Evolutionary conservation across 2,329 filamentous ascomycete genomes (phyloP).

Genomic region (Escovopsis weberi): DNA sequence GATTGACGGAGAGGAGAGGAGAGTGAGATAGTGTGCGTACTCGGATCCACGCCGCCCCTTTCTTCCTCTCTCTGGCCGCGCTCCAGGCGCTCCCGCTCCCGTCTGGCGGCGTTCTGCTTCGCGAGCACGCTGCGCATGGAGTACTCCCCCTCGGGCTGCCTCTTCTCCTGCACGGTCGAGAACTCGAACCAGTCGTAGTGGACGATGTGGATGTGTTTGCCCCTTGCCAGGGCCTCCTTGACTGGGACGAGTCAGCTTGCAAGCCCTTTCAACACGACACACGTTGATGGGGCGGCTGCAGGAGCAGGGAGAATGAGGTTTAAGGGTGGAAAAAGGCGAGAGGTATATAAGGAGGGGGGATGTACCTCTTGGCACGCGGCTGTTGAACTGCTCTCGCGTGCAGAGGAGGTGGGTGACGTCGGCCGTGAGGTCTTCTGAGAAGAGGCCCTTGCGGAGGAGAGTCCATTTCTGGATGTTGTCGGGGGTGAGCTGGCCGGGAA

Average conservation of each 20-base stretch:
- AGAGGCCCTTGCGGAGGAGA: constrained; percentile 43
- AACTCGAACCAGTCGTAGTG: constrained; percentile 39
- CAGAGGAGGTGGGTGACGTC: constrained; percentile 61
- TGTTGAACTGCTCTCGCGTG: constrained; percentile 44
- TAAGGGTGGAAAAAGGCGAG: background rate
- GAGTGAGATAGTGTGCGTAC: constrained; percentile 16
- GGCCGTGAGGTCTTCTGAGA: constrained; percentile 33
- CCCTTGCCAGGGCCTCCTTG: constrained; percentile 21
- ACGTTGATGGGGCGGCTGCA: no score
- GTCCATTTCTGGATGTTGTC: constrained; percentile 54
- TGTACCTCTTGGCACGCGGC: constrained; percentile 22
- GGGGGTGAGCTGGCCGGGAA: constrained; percentile 32
- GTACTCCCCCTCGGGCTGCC: constrained; percentile 22
- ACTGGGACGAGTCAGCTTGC: constrained; percentile 14
- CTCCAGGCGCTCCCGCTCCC: constrained; percentile 20
- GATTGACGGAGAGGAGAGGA: no score
- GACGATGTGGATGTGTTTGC: constrained; percentile 26
- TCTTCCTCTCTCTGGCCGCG: constrained; percentile 25
- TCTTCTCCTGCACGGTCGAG: constrained; percentile 21
- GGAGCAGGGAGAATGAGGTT: no score
- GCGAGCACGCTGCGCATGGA: constrained; percentile 23
- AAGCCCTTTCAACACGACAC: background rate
- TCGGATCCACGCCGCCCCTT: constrained; percentile 32
- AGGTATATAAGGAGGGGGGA: background rate
- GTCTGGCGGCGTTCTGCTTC: constrained; percentile 15